A percentile compares a stretch with the other conserved stretches of the same genome.
Conservation (phyloP, 768 basidiomycete genomes). For the Galerina sulciceps region DNA sequence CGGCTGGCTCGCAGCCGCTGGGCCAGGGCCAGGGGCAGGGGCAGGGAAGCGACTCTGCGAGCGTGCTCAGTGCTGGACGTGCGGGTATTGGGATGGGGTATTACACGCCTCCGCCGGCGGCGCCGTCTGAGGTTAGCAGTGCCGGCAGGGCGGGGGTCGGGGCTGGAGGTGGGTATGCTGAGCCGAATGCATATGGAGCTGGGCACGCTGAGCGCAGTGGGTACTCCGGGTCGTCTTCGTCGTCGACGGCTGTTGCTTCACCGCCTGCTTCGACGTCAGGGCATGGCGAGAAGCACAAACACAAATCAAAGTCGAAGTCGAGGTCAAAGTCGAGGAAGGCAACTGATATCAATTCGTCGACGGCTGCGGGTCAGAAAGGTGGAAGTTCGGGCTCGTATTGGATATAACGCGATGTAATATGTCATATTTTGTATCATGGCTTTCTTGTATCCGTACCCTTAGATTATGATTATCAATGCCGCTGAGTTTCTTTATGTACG, state of each 20-base stretch:
- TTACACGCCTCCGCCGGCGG: slow-evolving; percentile 15
- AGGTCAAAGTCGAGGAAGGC: neutral
- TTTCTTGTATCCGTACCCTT: too few species aligned
- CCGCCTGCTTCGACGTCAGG: neutral
- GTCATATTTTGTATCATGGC: too few species aligned
- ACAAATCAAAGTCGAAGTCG: neutral
- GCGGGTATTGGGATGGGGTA: slow-evolving; percentile 6
- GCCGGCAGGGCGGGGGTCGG: neutral
- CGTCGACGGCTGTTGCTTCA: neutral
- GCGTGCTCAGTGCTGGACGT: slow-evolving; percentile 1
- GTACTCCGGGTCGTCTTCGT: neutral
- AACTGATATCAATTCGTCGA: neutral
- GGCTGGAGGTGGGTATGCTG: neutral
- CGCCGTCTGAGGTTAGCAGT: neutral
- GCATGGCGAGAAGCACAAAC: neutral
- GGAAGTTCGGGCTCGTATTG: neutral
- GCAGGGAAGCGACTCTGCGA: neutral
- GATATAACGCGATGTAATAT: neutral
- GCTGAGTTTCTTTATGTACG: too few species aligned
- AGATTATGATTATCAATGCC: too few species aligned
- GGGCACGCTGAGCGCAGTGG: neutral
- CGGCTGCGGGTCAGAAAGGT: neutral
- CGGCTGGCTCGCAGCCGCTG: neutral
- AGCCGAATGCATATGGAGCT: neutral
- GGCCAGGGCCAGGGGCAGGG: neutral